A percentile compares a stretch with the other conserved stretches of the same genome.
phyloP scores from a whole-genome alignment of 345 rosid genomes.

The Euclidium syriacum region DNA sequence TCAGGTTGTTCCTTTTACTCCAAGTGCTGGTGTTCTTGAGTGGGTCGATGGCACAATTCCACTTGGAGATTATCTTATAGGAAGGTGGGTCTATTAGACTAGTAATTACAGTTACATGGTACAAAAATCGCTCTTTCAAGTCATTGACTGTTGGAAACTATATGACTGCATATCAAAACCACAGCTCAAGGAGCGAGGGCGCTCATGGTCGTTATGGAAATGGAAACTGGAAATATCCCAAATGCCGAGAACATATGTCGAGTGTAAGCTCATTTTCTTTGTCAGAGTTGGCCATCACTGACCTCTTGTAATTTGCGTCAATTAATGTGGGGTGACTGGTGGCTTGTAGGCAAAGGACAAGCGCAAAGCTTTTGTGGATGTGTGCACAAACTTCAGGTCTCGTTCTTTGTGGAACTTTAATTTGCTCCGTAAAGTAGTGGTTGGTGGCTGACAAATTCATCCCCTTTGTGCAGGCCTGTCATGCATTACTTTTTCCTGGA shows the following conservation, averaged over 20 bases:
- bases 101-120: constrained; percentile 1
- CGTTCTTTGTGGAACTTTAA: constrained; percentile 6
- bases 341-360: constrained; percentile 73
- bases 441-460: constrained; percentile 13
- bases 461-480: constrained; percentile 73
- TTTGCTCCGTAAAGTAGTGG: background rate
- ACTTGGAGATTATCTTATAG: constrained; percentile 89
- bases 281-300: constrained; percentile 11
- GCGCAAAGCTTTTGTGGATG: constrained; percentile 73
- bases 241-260: constrained; percentile 76
- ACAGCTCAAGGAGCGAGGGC: constrained; percentile 80
- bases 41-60: constrained; percentile 98
- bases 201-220: constrained; percentile 86
- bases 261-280: constrained; percentile 50
- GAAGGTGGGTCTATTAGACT: constrained; percentile 48
- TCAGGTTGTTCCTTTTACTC: constrained; percentile 96
- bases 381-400: constrained; percentile 89
- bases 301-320: background rate
- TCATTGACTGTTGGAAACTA: background rate
- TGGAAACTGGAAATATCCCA: constrained; percentile 76
- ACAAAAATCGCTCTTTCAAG: background rate
- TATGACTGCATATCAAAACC: constrained; percentile 22
- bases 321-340: background rate
- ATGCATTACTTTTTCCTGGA: constrained; percentile 94
- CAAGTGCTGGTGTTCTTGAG: constrained; percentile 98